Percentiles rank a stretch among this genome's conserved stretches.
These are phyloP conservation scores for Botrytis aclada DNA, from an alignment of 2,329 filamentous ascomycete species.

Conservation along the genomic window DNA sequence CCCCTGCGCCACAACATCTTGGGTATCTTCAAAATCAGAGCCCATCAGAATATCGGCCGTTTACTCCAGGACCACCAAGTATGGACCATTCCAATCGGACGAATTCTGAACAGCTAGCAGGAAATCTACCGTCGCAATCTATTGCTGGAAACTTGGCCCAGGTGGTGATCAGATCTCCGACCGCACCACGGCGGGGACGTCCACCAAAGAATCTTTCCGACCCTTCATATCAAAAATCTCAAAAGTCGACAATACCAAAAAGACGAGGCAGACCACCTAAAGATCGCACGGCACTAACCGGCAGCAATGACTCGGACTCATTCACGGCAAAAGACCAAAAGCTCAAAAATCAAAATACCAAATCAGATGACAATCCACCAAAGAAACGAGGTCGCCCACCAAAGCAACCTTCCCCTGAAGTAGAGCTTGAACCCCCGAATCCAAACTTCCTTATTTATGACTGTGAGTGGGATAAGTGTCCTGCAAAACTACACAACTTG, in stretches of 20 bases:
- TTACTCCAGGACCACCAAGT: not conserved
- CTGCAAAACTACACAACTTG: constrained; percentile 60
- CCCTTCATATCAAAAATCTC: not conserved
- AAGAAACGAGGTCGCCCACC: constrained; percentile 27
- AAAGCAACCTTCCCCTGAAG: constrained; percentile 10
- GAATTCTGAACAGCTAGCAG: not conserved
- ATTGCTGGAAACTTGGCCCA: not conserved
- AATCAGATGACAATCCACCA: not conserved
- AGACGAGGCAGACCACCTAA: constrained; percentile 13
- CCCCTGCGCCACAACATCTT: not conserved
- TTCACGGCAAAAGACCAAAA: not conserved
- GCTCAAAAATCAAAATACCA: not conserved
- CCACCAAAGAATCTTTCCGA: constrained; percentile 8
- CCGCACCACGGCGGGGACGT: constrained; percentile 4
- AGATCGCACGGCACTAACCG: not conserved
- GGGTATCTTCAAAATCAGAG: not conserved
- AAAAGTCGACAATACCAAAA: not conserved
- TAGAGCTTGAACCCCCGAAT: constrained; percentile 26
- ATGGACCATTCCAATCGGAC: not conserved
- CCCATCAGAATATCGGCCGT: not conserved
- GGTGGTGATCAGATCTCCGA: not conserved
- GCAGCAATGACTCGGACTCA: not conserved
- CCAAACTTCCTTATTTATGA: constrained; percentile 51
- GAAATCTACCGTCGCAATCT: not conserved
- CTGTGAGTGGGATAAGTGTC: constrained; percentile 59